Base-by-base conservation (phyloP, 768 basidiomycete genomes). In the Tylopilus sp. region DNA sequence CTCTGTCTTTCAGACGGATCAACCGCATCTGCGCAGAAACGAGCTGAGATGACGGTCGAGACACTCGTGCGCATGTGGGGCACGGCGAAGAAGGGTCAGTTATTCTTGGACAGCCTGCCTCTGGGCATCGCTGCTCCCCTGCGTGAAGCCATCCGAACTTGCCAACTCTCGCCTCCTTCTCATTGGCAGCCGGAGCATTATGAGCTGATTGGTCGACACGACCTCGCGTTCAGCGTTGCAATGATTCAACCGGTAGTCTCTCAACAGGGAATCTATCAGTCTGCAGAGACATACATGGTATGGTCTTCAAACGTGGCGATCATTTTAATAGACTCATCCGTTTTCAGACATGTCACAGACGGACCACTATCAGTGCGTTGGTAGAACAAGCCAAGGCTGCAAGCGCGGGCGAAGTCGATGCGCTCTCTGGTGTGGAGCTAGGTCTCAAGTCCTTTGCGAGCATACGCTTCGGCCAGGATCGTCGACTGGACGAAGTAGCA, bases 401-500 rank as follows among this genome's bases (percentile, higher is more conserved):
- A 10, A 80, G 78, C 31, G 64, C 70, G 6, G 84, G 81, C 37
- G 84, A 87, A 59, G 65, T 81, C 2, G 78, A 82, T 47, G 72
- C 76, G 5, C 76, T 83, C 14, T 79, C 87, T 7, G 89, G 89
- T 1, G 85, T 89, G 10, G 89, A 91, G 50, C 71, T 91, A 6
- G 82, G 84, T 45, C 69, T 85, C 33, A 81, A 86, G 43, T 85
- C 87, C 45, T 87, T 89, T 71, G 82, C 89, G 0, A 83, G 84
- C 47, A 87, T 94, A 45, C 83, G 96, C 4, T 98, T 98, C 63
- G 89, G 89, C 8, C 84, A 90, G 56, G 97, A 99, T 71, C 80
- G 88, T 19, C 79, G 96, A 33, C 67, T 99, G 29, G 89, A 94
- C 41, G 97, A 99, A 66, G 93, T 96, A 5, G 86, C 87, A 13